Evolutionary conservation across 2,329 filamentous ascomycete species (phyloP).

Genomic region (Basipetospora chlamydospora): DNA sequence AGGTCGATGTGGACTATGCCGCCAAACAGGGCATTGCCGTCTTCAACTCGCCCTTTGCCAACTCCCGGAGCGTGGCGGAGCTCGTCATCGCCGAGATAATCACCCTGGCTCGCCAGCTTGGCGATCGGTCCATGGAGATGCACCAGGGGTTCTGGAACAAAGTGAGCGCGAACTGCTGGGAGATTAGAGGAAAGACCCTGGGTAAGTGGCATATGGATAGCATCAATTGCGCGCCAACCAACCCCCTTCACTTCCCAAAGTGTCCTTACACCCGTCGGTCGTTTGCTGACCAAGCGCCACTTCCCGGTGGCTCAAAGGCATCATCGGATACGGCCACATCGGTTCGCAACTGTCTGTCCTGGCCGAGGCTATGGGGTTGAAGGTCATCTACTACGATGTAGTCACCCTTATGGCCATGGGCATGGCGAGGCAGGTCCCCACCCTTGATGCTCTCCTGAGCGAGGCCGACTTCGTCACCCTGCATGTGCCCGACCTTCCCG

Average conservation of each 20-base stretch:
- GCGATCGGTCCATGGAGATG: conserved; percentile 87
- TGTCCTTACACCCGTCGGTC: no score
- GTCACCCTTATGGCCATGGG: conserved; percentile 90
- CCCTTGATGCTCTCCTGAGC: conserved; percentile 59
- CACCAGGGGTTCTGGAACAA: conserved; percentile 96
- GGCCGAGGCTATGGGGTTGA: conserved; percentile 96
- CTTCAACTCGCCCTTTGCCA: conserved; percentile 98
- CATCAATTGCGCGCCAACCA: neutral
- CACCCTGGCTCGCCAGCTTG: conserved; percentile 74
- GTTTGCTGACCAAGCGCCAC: no score
- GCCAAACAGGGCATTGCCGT: conserved; percentile 81
- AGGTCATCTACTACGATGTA: conserved; percentile 92
- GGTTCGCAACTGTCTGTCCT: conserved; percentile 90
- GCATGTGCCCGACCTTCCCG: conserved; percentile 84
- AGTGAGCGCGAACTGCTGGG: conserved; percentile 93
- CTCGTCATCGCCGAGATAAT: conserved; percentile 93
- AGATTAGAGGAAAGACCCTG: conserved; percentile 92
- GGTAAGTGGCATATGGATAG: conserved; percentile 31
- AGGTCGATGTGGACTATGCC: conserved; percentile 75
- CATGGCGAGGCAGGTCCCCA: conserved; percentile 69
- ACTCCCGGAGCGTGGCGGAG: conserved; percentile 93
- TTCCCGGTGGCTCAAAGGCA: conserved; percentile 35
- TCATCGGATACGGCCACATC: conserved; percentile 95
- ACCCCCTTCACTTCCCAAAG: no score
- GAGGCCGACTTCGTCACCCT: conserved; percentile 85